A percentile compares a stretch with the other conserved stretches of the same genome.
Conservation (phyloP, 495 filamentous ascomycete genomes). For the Penicillium ochrochloron region DNA sequence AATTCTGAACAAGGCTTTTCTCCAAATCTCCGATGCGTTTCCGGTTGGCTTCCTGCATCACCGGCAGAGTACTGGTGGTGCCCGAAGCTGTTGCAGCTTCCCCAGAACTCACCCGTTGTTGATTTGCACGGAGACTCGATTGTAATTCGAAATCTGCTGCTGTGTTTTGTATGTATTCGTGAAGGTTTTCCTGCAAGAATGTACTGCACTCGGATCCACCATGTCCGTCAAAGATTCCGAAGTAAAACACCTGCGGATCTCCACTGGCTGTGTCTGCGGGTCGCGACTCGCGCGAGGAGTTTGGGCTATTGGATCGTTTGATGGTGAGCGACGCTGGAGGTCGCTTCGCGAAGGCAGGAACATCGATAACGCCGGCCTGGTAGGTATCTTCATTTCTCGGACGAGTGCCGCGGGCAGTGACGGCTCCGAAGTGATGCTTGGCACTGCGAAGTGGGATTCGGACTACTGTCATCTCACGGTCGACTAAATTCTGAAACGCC, state of each 20-base stretch:
- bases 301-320: conserved; percentile 22
- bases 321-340: conserved; percentile 71
- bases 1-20: conserved; percentile 69
- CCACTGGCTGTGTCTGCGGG: conserved; percentile 76
- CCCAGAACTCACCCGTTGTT: conserved; percentile 13
- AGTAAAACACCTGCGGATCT: conserved; percentile 96
- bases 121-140: conserved; percentile 61
- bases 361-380: conserved; percentile 90
- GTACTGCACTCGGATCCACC: conserved; percentile 87
- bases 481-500: conserved; percentile 58
- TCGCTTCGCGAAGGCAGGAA: conserved; percentile 89
- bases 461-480: conserved; percentile 89
- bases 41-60: conserved; percentile 46
- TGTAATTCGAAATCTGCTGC: conserved; percentile 72
- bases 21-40: conserved; percentile 59
- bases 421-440: conserved; percentile 92
- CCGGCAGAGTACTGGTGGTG: conserved; percentile 34
- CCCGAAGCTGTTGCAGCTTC: conserved; percentile 13
- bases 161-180: conserved; percentile 84
- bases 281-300: conserved; percentile 42
- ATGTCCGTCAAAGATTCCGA: conserved; percentile 95
- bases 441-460: conserved; percentile 93
- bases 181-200: conserved; percentile 82
- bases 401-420: conserved; percentile 76
- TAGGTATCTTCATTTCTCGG: conserved; percentile 92